Conservation (phyloP, 2,329 filamentous ascomycete genomes). For the Talaromyces albobiverticillius region DNA sequence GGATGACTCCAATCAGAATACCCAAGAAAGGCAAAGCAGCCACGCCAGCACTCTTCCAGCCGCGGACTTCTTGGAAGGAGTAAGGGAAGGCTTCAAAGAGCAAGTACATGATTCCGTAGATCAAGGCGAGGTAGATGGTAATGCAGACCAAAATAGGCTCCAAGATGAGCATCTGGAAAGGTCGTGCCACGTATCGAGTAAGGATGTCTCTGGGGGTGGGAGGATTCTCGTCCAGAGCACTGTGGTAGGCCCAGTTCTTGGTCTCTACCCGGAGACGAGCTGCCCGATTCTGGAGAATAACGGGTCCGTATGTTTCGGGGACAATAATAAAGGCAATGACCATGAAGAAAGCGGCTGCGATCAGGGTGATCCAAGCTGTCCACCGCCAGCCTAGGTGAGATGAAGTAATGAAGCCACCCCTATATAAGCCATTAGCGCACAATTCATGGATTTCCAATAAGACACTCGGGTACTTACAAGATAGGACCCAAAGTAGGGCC, state of each 20-base stretch:
- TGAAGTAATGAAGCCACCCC: constrained; percentile 50
- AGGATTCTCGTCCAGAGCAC: constrained; percentile 39
- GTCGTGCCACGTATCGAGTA: constrained; percentile 39
- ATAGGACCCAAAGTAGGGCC: constrained; percentile 51
- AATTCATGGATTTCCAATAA: too few relatives aligned
- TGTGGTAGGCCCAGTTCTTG: constrained; percentile 46
- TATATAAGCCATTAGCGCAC: constrained; percentile 10
- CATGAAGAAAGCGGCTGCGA: constrained; percentile 44
- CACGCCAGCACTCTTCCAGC: constrained; percentile 38
- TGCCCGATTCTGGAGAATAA: constrained; percentile 50
- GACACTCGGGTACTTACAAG: too few relatives aligned
- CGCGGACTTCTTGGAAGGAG: constrained; percentile 39
- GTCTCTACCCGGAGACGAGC: constrained; percentile 47
- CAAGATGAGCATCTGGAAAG: constrained; percentile 41
- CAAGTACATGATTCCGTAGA: constrained; percentile 31
- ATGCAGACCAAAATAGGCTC: constrained; percentile 48
- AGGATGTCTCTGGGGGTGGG: constrained; percentile 33
- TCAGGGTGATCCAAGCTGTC: constrained; percentile 57
- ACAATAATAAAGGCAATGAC: constrained; percentile 45
- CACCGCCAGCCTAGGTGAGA: constrained; percentile 56
- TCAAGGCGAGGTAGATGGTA: constrained; percentile 38
- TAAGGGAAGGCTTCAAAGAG: constrained; percentile 37
- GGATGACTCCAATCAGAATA: constrained; percentile 43
- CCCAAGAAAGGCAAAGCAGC: constrained; percentile 47
- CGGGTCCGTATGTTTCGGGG: constrained; percentile 50